These are phyloP conservation scores for Leccinum cinnamomeum DNA, from an alignment of 1,284 basidiomycete genomes.

Conservation along the genomic window DNA sequence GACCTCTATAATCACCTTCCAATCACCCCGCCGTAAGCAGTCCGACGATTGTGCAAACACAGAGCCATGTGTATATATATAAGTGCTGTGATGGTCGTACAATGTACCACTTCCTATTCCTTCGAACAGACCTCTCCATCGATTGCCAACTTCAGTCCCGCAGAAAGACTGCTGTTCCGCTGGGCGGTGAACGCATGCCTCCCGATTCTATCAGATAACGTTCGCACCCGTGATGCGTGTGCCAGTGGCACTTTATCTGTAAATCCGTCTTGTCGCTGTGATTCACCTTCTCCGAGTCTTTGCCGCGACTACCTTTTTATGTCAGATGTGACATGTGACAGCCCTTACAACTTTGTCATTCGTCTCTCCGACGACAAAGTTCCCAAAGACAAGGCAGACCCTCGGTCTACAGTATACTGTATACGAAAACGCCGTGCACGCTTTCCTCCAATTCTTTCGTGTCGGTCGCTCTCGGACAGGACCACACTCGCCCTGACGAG, in stretches of 20 bases:
- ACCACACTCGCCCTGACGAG: constrained; percentile 91
- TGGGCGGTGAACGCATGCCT: not conserved
- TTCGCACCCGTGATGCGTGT: not conserved
- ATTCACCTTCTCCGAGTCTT: too few species aligned
- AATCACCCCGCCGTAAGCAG: not conserved
- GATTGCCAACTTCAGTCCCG: not conserved
- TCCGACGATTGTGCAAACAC: not conserved
- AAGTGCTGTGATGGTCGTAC: not conserved
- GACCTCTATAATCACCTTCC: not conserved
- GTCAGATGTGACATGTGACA: too few species aligned
- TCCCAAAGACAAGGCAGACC: too few species aligned
- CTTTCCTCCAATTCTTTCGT: constrained; percentile 51
- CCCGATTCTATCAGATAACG: not conserved
- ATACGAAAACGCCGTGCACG: constrained; percentile 19
- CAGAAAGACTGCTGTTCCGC: not conserved
- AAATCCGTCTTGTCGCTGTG: too few species aligned
- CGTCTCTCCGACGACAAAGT: too few species aligned
- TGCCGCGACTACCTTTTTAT: too few species aligned
- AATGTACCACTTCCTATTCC: not conserved
- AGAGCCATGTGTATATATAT: not conserved
- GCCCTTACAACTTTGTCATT: too few species aligned
- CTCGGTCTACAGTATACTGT: too few species aligned
- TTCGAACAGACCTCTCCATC: not conserved
- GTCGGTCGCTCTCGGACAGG: constrained; percentile 84
- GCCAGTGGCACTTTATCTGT: not conserved